Conservation (phyloP, 441 rosid genomes). For the Oxalis stricta region DNA sequence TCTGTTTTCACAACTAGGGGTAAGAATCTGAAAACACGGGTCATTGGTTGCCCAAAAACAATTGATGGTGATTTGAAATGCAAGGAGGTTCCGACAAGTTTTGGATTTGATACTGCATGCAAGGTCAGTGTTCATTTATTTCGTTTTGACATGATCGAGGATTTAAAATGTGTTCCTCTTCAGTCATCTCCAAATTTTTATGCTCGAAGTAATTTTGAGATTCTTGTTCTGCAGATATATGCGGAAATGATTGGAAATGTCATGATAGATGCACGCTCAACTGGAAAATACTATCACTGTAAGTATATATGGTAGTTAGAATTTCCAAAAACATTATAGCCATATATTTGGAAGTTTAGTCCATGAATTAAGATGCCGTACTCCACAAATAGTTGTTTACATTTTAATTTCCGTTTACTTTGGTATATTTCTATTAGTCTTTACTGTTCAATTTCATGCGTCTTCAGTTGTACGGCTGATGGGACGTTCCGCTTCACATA, state of each 20-base stretch:
- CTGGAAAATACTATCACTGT: slow-evolving; percentile 98
- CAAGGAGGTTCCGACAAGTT: slow-evolving; percentile 95
- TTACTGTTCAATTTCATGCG: slow-evolving; percentile 6
- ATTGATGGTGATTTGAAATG: slow-evolving; percentile 98
- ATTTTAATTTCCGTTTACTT: not conserved
- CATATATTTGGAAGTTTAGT: no score
- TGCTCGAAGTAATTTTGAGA: no score
- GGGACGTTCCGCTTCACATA: slow-evolving; percentile 99
- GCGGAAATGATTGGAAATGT: slow-evolving; percentile 99
- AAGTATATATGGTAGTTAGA: slow-evolving; percentile 20
- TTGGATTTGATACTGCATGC: slow-evolving; percentile 99
- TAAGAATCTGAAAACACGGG: slow-evolving; percentile 74
- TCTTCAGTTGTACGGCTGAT: slow-evolving; percentile 85
- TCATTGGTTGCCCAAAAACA: slow-evolving; percentile 98
- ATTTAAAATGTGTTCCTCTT: not conserved
- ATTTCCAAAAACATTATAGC: slow-evolving; percentile 3
- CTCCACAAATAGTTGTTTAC: no score
- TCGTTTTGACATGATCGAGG: no score
- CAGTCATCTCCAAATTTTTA: no score
- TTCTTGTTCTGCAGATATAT: slow-evolving; percentile 46
- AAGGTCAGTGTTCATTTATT: slow-evolving; percentile 72
- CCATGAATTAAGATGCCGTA: no score
- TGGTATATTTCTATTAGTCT: slow-evolving; percentile 1
- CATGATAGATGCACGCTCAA: slow-evolving; percentile 97
- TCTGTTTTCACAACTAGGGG: slow-evolving; percentile 26